These are phyloP conservation scores for Guillardia theta DNA, from an alignment of 78 protist genomes.

Conservation along the genomic window DNA sequence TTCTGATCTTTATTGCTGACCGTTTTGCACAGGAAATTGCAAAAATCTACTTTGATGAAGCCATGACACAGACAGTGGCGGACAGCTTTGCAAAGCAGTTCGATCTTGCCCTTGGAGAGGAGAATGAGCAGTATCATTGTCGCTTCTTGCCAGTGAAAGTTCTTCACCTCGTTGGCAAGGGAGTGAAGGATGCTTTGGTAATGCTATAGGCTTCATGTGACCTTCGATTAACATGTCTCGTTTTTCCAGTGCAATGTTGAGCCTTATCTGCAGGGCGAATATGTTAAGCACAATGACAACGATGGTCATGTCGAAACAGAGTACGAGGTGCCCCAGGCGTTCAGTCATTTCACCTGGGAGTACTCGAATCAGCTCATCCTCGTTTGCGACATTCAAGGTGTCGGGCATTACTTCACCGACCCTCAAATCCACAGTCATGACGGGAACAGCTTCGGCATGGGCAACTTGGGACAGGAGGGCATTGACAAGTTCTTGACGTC, in stretches of 20 bases:
- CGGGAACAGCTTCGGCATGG: constrained; percentile 16
- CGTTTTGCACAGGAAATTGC: not conserved
- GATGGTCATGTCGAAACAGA: not conserved
- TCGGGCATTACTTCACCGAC: not conserved
- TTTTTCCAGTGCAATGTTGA: not conserved
- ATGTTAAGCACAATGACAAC: constrained; percentile 37
- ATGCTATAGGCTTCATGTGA: too few species aligned
- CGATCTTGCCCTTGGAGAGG: not conserved
- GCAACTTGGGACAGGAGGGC: constrained; percentile 18
- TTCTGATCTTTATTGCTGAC: not conserved
- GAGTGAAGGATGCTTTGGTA: not conserved
- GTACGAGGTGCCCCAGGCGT: not conserved
- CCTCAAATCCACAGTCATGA: constrained; percentile 5
- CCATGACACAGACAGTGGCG: constrained; percentile 24
- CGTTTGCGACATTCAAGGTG: constrained; percentile 44
- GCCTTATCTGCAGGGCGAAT: constrained; percentile 13
- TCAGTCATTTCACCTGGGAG: constrained; percentile 35
- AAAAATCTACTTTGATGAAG: not conserved
- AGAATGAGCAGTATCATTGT: not conserved
- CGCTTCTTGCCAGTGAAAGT: not conserved
- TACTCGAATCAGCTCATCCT: not conserved
- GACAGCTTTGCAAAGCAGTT: constrained; percentile 28
- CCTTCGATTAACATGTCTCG: not conserved
- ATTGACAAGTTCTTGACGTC: not conserved
- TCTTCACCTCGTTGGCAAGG: not conserved